Evolutionary conservation across 2,329 filamentous ascomycete species (phyloP).

Genomic region (Penicillium sp.): DNA sequence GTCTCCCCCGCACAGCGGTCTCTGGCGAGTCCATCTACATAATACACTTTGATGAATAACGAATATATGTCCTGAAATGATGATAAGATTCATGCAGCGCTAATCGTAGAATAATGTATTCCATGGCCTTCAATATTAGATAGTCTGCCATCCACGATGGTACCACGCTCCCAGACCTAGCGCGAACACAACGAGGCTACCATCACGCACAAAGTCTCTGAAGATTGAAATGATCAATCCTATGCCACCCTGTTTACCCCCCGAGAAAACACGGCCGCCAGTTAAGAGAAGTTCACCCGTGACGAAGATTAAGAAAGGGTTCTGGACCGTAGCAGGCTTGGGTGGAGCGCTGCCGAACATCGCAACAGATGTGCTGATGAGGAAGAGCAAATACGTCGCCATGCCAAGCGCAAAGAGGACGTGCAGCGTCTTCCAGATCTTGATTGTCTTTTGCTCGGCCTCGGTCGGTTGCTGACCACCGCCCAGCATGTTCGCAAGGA

Average conservation of each 20-base stretch:
- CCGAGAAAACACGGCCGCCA: conserved; percentile 35
- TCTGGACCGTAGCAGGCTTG: conserved; percentile 45
- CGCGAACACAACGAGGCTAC: conserved; percentile 45
- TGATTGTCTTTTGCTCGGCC: conserved; percentile 34
- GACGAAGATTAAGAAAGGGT: conserved; percentile 46
- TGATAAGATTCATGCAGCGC: conserved; percentile 4
- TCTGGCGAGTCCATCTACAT: neutral
- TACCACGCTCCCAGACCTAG: conserved; percentile 46
- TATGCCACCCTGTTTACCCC: conserved; percentile 27
- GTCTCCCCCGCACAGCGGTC: conserved; percentile 29
- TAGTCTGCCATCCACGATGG: conserved; percentile 30
- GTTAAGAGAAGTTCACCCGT: conserved; percentile 47
- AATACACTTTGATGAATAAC: neutral
- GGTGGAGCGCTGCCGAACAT: conserved; percentile 42
- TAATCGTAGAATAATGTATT: conserved; percentile 1
- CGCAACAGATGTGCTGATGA: conserved; percentile 36
- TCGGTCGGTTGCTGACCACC: conserved; percentile 39
- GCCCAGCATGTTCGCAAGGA: conserved; percentile 40
- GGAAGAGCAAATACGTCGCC: conserved; percentile 51
- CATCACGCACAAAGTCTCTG: conserved; percentile 43
- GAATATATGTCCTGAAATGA: neutral
- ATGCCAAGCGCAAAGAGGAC: conserved; percentile 57
- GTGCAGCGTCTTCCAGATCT: conserved; percentile 58
- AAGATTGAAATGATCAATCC: conserved; percentile 39
- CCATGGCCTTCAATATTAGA: neutral